Conservation (phyloP, 2,329 filamentous ascomycete species). For the Epichloe coenophiala region DNA sequence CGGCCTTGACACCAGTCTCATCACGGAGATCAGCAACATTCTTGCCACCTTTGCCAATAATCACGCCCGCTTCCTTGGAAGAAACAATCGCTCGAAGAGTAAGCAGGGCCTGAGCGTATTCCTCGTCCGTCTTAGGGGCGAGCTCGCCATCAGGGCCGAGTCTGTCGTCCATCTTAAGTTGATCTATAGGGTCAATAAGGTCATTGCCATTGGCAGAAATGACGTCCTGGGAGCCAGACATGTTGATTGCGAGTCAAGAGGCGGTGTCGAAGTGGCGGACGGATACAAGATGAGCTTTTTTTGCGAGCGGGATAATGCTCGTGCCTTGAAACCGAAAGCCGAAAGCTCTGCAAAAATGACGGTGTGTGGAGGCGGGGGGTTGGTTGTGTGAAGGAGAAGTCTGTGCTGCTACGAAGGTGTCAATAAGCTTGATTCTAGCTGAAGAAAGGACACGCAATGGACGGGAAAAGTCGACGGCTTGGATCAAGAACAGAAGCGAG, state of each 20-base stretch:
- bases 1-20: slow-evolving; percentile 94
- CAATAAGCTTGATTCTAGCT: not conserved
- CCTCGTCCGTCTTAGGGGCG: slow-evolving; percentile 84
- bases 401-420: not conserved
- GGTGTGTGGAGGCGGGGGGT: too few species aligned
- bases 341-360: not conserved
- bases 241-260: slow-evolving; percentile 16
- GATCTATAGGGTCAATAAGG: slow-evolving; percentile 47
- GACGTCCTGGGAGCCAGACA: slow-evolving; percentile 50
- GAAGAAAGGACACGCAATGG: not conserved
- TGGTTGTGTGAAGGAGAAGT: not conserved
- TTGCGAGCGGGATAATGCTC: not conserved
- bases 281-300: slow-evolving; percentile 6
- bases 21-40: slow-evolving; percentile 95
- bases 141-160: slow-evolving; percentile 63
- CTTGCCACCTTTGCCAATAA: slow-evolving; percentile 97
- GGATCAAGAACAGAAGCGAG: not conserved
- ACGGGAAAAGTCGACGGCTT: not conserved
- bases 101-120: slow-evolving; percentile 84
- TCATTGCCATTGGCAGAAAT: slow-evolving; percentile 46
- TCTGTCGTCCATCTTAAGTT: slow-evolving; percentile 52
- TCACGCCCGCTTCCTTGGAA: slow-evolving; percentile 96
- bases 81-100: slow-evolving; percentile 96
- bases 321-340: not conserved
- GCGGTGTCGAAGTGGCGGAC: not conserved